Evolutionary conservation across 1,139 yeast genomes (phyloP).

Genomic region (Yamadazyma blattariae): DNA sequence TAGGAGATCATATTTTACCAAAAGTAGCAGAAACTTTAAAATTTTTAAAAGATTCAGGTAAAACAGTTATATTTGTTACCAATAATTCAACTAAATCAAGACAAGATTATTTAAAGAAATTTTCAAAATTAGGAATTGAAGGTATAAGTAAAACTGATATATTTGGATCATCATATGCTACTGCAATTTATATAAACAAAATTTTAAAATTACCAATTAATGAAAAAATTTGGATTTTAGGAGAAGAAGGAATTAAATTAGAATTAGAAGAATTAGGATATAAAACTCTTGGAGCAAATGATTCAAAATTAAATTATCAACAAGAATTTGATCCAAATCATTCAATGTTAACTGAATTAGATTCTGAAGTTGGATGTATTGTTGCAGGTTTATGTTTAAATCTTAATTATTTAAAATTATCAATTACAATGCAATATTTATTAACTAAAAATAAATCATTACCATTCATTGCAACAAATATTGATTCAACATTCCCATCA

Average conservation of each 20-base stretch:
- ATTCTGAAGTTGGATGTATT: conserved; percentile 79
- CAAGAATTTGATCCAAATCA: conserved; percentile 36
- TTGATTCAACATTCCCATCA: conserved; percentile 91
- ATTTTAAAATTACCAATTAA: conserved; percentile 64
- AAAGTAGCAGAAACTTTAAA: conserved; percentile 37
- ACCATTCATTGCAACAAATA: conserved; percentile 89
- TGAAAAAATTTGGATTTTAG: conserved; percentile 52
- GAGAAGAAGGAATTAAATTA: conserved; percentile 44
- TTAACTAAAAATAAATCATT: conserved; percentile 56
- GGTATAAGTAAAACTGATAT: conserved; percentile 68
- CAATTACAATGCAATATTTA: conserved; percentile 79
- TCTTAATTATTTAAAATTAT: conserved; percentile 76
- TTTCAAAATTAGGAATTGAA: conserved; percentile 66
- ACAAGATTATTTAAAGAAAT: conserved; percentile 69
- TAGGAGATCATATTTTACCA: conserved; percentile 46
- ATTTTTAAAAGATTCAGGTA: conserved; percentile 34
- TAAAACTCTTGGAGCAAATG: conserved; percentile 42
- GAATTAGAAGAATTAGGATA: conserved; percentile 44
- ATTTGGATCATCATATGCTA: conserved; percentile 88
- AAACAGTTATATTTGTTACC: conserved; percentile 83
- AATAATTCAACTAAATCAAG: conserved; percentile 94
- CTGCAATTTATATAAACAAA: conserved; percentile 81
- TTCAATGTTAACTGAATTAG: conserved; percentile 44
- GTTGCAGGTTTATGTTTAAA: conserved; percentile 81
- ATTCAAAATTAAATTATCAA: conserved; percentile 24